These are phyloP conservation scores for Cadophora sp. DNA, from an alignment of 2,329 filamentous ascomycete genomes.

Conservation along the genomic window DNA sequence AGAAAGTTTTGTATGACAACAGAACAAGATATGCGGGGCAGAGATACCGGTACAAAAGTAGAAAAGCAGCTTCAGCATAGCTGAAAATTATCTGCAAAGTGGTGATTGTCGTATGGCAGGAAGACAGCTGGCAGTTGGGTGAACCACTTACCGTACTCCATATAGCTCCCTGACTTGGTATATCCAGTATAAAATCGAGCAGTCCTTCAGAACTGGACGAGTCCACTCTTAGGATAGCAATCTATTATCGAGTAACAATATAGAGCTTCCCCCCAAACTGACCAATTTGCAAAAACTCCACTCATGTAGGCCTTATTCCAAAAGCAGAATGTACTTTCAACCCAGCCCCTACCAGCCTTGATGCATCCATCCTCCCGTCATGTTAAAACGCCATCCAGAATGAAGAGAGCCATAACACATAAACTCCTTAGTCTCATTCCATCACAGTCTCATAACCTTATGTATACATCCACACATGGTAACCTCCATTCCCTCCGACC, in stretches of 20 bases:
- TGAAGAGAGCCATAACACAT: slow-evolving; percentile 11
- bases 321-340: neutral
- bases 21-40: neutral
- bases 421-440: slow-evolving; percentile 14
- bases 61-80: neutral
- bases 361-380: slow-evolving; percentile 20
- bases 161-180: neutral
- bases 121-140: neutral
- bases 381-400: slow-evolving; percentile 19
- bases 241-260: neutral
- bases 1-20: neutral
- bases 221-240: neutral
- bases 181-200: neutral
- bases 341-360: slow-evolving; percentile 17
- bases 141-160: neutral
- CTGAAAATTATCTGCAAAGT: neutral
- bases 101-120: too few species aligned
- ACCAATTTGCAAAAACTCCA: slow-evolving; percentile 14
- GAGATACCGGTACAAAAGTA: neutral
- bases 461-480: slow-evolving; percentile 87
- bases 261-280: neutral
- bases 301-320: slow-evolving; percentile 17
- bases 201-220: neutral
- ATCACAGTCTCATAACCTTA: slow-evolving; percentile 64
- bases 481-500: slow-evolving; percentile 89